Evolutionary conservation across 177 flowering plant genomes (phyloP).

Genomic region (Telopea speciosissima): DNA sequence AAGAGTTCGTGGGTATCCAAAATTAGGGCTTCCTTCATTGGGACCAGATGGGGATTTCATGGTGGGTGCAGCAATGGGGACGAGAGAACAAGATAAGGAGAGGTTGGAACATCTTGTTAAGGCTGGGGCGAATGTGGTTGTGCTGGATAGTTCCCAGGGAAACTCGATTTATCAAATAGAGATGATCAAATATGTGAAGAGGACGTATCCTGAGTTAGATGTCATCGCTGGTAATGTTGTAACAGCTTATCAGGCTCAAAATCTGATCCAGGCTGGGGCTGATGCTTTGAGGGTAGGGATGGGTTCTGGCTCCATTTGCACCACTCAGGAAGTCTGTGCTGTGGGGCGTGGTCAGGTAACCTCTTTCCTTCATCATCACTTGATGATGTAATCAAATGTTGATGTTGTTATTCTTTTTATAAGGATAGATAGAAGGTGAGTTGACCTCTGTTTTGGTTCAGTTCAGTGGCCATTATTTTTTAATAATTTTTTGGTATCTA

Average conservation of each 20-base stretch:
- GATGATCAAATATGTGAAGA: constrained; percentile 80
- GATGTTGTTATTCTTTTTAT: no score
- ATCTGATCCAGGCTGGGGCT: constrained; percentile 81
- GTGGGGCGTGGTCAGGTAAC: constrained; percentile 93
- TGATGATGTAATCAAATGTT: no score
- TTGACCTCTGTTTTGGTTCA: no score
- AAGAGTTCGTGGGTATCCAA: constrained; percentile 59
- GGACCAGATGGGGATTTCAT: constrained; percentile 63
- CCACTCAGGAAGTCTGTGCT: constrained; percentile 96
- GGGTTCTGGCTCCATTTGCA: constrained; percentile 98
- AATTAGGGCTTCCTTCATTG: constrained; percentile 51
- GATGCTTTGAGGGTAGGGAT: constrained; percentile 95
- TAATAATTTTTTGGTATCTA: no score
- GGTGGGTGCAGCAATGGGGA: constrained; percentile 90
- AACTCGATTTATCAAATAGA: constrained; percentile 86
- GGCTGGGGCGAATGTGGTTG: constrained; percentile 73
- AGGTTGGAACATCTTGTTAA: constrained; percentile 82
- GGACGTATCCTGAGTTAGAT: constrained; percentile 59
- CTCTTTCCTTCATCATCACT: background rate
- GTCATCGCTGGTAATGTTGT: constrained; percentile 94
- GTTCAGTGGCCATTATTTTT: no score
- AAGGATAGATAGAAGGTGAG: no score
- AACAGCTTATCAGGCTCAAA: constrained; percentile 68
- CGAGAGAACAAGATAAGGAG: constrained; percentile 82
- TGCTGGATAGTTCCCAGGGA: constrained; percentile 94